These are phyloP conservation scores for Aspergillus costaricaensis DNA, from an alignment of 2,329 filamentous ascomycete species.

Conservation along the genomic window DNA sequence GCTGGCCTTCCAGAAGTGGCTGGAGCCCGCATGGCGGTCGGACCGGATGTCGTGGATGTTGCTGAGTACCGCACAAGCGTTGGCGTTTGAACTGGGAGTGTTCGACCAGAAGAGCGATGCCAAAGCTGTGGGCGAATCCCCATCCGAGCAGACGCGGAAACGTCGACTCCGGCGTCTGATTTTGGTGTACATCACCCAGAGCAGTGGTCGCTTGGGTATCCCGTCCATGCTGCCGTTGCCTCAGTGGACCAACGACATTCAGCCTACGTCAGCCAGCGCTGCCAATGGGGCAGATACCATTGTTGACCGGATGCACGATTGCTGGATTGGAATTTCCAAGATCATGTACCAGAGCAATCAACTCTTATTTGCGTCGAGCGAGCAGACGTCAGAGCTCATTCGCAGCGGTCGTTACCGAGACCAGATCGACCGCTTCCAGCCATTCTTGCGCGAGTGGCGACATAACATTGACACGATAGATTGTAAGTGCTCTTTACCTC, in stretches of 20 bases:
- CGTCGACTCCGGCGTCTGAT: constrained; percentile 84
- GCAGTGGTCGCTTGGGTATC: constrained; percentile 88
- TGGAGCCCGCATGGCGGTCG: constrained; percentile 91
- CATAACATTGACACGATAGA: constrained; percentile 77
- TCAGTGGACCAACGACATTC: constrained; percentile 45
- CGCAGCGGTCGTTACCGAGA: constrained; percentile 81
- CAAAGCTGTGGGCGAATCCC: constrained; percentile 55
- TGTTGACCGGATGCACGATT: constrained; percentile 69
- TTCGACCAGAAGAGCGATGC: constrained; percentile 86
- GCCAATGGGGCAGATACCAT: constrained; percentile 35
- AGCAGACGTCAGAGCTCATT: constrained; percentile 86
- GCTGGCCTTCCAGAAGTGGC: constrained; percentile 84
- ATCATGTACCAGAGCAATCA: constrained; percentile 91
- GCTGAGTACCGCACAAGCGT: constrained; percentile 82
- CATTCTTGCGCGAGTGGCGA: constrained; percentile 76
- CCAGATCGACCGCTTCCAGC: constrained; percentile 77
- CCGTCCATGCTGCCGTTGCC: constrained; percentile 82
- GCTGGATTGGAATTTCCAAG: constrained; percentile 91
- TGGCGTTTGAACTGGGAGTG: constrained; percentile 91
- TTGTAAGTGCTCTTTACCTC: constrained; percentile 33
- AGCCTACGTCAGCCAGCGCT: constrained; percentile 33
- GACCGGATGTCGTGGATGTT: constrained; percentile 99
- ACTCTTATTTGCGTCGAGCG: constrained; percentile 80
- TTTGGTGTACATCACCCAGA: constrained; percentile 87
- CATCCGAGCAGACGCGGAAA: constrained; percentile 69